phyloP scores from a whole-genome alignment of 352 stramenopile genomes.

The Aphanomyces astaci region DNA sequence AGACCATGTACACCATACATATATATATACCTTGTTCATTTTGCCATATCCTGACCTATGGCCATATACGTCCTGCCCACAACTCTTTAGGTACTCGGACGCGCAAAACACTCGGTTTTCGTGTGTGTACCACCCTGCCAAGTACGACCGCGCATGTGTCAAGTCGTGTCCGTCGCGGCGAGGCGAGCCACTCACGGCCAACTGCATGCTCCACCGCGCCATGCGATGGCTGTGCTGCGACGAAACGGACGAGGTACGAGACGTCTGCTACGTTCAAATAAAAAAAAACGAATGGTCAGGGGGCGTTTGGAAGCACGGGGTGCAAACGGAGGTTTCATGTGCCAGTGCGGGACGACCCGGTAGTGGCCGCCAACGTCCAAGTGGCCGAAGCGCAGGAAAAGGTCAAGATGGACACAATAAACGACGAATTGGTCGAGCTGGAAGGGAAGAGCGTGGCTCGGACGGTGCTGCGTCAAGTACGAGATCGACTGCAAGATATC shows the following conservation, averaged over 20 bases:
- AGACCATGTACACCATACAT: constrained; percentile 37
- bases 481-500: constrained; percentile 44
- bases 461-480: constrained; percentile 41
- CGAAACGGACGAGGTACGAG: constrained; percentile 50
- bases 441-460: constrained; percentile 47
- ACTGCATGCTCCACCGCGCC: constrained; percentile 65
- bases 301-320: constrained; percentile 45
- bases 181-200: constrained; percentile 23
- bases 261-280: neutral
- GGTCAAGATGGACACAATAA: constrained; percentile 38
- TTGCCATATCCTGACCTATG: neutral
- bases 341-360: constrained; percentile 37
- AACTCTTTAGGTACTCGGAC: constrained; percentile 37
- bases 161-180: constrained; percentile 42
- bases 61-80: neutral
- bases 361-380: constrained; percentile 34
- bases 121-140: constrained; percentile 52
- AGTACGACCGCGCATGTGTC: constrained; percentile 58
- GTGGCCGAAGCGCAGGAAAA: constrained; percentile 41
- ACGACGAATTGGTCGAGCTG: constrained; percentile 52
- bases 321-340: constrained; percentile 54
- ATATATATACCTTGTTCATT: no score
- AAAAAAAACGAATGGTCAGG: no score
- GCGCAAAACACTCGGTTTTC: constrained; percentile 59
- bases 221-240: constrained; percentile 71